A percentile compares a stretch with the other conserved stretches of the same genome.
phyloP scores from a whole-genome alignment of 2,329 filamentous ascomycete genomes.

The Esteya vermicola region DNA sequence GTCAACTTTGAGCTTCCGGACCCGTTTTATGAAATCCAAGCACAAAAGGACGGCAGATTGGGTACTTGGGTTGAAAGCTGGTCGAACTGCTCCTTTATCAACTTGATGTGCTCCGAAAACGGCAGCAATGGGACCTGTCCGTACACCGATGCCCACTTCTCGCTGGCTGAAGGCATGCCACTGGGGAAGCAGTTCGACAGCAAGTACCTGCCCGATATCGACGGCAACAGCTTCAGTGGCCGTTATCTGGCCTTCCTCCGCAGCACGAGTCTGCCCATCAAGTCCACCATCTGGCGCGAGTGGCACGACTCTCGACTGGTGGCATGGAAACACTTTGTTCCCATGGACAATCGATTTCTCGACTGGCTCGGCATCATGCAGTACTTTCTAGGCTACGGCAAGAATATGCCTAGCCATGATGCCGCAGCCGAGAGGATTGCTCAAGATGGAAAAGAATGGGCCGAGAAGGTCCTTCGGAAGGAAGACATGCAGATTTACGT shows the following conservation, averaged over 20 bases:
- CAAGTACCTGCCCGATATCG: slow-evolving; percentile 65
- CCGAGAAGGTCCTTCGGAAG: slow-evolving; percentile 49
- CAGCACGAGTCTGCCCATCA: slow-evolving; percentile 58
- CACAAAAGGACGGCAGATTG: slow-evolving; percentile 28
- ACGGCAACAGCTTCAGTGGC: slow-evolving; percentile 50
- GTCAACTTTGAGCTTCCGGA: slow-evolving; percentile 41
- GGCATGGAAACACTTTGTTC: slow-evolving; percentile 70
- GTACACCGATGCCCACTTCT: slow-evolving; percentile 34
- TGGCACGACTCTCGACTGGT: slow-evolving; percentile 67
- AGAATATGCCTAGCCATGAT: slow-evolving; percentile 32
- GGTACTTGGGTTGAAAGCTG: slow-evolving; percentile 33
- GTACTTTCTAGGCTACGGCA: slow-evolving; percentile 53
- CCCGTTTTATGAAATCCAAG: slow-evolving; percentile 30
- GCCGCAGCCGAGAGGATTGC: slow-evolving; percentile 49
- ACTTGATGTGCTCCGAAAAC: slow-evolving; percentile 34
- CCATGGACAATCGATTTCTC: slow-evolving; percentile 59
- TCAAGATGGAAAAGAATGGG: slow-evolving; percentile 51
- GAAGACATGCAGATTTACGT: slow-evolving; percentile 66
- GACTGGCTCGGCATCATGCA: slow-evolving; percentile 62
- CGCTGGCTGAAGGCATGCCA: slow-evolving; percentile 21
- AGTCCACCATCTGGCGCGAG: slow-evolving; percentile 63
- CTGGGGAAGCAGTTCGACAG: slow-evolving; percentile 40
- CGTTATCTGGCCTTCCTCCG: slow-evolving; percentile 56
- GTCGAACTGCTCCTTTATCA: slow-evolving; percentile 37
- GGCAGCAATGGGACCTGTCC: slow-evolving; percentile 21